These are phyloP conservation scores for Notholithocarpus densiflorus DNA, from an alignment of 306 rosid species.

Conservation along the genomic window DNA sequence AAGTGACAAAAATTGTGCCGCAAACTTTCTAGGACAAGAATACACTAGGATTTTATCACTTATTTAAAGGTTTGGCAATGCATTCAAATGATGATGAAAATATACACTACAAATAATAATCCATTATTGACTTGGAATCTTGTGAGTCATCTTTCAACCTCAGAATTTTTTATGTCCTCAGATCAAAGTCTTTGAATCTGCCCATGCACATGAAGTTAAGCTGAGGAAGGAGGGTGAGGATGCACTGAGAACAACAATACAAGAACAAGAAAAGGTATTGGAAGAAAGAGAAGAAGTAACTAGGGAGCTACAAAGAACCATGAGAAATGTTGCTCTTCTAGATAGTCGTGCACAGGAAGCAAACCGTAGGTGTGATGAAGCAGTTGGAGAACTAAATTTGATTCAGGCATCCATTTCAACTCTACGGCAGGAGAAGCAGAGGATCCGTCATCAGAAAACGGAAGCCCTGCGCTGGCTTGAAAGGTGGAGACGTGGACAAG, in stretches of 20 bases:
- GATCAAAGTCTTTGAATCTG: conserved; percentile 56
- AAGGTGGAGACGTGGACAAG: conserved; percentile 59
- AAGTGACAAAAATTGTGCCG: background rate
- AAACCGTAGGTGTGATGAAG: conserved; percentile 52
- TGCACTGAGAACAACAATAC: conserved; percentile 35
- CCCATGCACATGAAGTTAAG: conserved; percentile 45
- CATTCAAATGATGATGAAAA: background rate
- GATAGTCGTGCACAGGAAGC: conserved; percentile 58
- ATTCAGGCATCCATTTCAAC: conserved; percentile 67
- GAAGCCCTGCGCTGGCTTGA: conserved; percentile 72
- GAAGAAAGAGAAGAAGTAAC: conserved; percentile 47
- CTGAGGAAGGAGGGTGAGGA: conserved; percentile 59
- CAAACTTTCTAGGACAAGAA: background rate
- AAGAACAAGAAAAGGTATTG: conserved; percentile 53
- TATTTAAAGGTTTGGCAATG: background rate
- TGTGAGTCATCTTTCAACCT: conserved; percentile 6
- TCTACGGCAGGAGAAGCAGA: conserved; percentile 61
- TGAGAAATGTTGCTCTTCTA: conserved; percentile 60
- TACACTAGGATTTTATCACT: background rate
- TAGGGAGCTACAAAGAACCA: conserved; percentile 46
- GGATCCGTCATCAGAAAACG: conserved; percentile 53
- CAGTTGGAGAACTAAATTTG: conserved; percentile 43
- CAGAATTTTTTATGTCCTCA: conserved; percentile 16
- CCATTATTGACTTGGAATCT: background rate
- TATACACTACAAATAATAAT: background rate